Base-by-base conservation (phyloP, 1,139 yeast species). In the Pichia sorboxylosa region DNA sequence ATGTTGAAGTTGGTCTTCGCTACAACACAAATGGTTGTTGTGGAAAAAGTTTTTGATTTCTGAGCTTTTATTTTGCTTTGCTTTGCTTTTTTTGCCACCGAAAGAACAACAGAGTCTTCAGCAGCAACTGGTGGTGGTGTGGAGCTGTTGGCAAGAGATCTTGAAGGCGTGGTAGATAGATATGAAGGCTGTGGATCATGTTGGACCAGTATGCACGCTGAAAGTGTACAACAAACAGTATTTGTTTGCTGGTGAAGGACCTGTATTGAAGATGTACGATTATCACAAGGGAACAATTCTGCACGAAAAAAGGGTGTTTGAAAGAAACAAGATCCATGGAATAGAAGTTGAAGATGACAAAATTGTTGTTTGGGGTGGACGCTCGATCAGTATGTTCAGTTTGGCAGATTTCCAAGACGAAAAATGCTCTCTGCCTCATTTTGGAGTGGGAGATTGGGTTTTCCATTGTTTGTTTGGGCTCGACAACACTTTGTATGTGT, bases 251-350 rank as follows among this genome's bases (percentile, higher is more conserved):
- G 95, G 93, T 0, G 72, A 74, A 42, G 97, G 98, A 0, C 80
- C 92, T 1, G 52, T 54, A 8, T 52, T 84, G 34, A 68, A 70
- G 46, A 58, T 74, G 2, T 81, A 69, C 54, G 59, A 69, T 39
- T 61, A 66, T 54, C 46, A 48, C 25, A 49, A 59, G 2, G 65
- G 68, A 6, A 42, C 51, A 20, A 54, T 69, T 23, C 26, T 73
- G 4, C 52, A 52, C 33, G 49, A 58, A n/a, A 54, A 59, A 27
- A 64, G 64, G 36, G 53, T 82, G 1, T 80, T 90, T 49, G 52
- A 57, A 16, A 64, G 76, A 38, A 84, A 84, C 54, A 85, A 83
- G 48, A 74, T 90, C 30, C 96, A 87, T 52, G 80, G 82, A 15
- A 39, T 38, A 10, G 37, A 41, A 4, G 39, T 39, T 11, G 37